These are phyloP conservation scores for Pseudodiploospora longispora DNA, from an alignment of 2,329 filamentous ascomycete genomes.

Conservation along the genomic window DNA sequence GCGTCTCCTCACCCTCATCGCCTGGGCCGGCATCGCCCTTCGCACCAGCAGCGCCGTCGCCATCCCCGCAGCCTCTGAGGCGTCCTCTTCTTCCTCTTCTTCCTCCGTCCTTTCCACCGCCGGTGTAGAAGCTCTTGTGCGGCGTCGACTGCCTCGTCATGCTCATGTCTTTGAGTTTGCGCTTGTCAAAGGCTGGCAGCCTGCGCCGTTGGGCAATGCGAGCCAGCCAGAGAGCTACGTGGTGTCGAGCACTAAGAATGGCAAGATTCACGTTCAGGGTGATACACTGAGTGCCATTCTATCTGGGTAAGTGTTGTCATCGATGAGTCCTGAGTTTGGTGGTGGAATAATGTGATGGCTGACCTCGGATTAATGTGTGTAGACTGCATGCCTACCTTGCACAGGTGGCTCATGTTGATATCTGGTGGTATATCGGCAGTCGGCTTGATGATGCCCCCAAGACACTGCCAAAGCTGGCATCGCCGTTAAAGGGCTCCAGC, in stretches of 20 bases:
- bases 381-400: slow-evolving; percentile 14
- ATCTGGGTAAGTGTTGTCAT: slow-evolving; percentile 7
- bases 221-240: slow-evolving; percentile 9
- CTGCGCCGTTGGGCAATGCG: background rate
- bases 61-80: no score
- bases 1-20: background rate
- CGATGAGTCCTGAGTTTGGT: background rate
- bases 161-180: slow-evolving; percentile 9
- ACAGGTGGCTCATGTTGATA: slow-evolving; percentile 11
- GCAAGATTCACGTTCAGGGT: slow-evolving; percentile 12
- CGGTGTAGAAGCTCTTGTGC: slow-evolving; percentile 11
- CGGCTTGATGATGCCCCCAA: slow-evolving; percentile 10
- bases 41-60: no score
- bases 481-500: slow-evolving; percentile 6
- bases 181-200: background rate
- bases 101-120: background rate
- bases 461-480: slow-evolving; percentile 7
- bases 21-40: background rate
- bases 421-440: slow-evolving; percentile 14
- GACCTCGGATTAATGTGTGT: no score
- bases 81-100: no score
- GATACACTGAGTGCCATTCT: slow-evolving; percentile 10
- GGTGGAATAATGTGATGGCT: background rate
- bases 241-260: slow-evolving; percentile 9
- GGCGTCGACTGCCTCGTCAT: slow-evolving; percentile 12